phyloP scores from a whole-genome alignment of 2,329 filamentous ascomycete genomes.

The Cylindrodendrum hubeiense region DNA sequence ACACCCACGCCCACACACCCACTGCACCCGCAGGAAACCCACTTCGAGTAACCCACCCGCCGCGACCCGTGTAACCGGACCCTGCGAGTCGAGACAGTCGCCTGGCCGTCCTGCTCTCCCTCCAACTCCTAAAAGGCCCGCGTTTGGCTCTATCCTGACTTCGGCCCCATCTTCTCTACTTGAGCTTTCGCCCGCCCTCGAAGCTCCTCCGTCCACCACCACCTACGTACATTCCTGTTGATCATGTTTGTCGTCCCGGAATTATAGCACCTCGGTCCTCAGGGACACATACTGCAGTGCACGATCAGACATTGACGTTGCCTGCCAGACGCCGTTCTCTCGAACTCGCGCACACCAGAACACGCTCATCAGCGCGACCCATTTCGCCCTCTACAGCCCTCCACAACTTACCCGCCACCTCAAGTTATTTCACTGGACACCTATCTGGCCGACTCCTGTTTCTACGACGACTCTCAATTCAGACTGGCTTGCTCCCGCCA shows the following conservation, averaged over 20 bases:
- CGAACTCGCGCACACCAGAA: neutral
- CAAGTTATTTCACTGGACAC: conserved; percentile 5
- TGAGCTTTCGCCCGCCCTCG: conserved; percentile 22
- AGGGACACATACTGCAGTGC: conserved; percentile 47
- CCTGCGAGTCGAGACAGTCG: conserved; percentile 38
- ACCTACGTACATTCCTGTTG: conserved; percentile 36
- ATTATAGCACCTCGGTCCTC: conserved; percentile 55
- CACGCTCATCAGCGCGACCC: neutral
- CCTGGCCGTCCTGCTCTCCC: conserved; percentile 34
- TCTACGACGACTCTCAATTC: conserved; percentile 8
- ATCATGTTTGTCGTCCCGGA: conserved; percentile 49
- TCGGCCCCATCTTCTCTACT: conserved; percentile 35
- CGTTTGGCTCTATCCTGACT: conserved; percentile 37
- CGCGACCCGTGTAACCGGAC: conserved; percentile 38
- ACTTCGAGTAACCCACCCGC: conserved; percentile 32
- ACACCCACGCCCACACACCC: conserved; percentile 25
- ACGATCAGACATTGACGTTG: conserved; percentile 17
- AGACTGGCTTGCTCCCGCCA: conserved; percentile 4
- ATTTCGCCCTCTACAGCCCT: neutral
- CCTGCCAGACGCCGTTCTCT: conserved; percentile 15
- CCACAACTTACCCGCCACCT: neutral
- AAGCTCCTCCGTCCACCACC: conserved; percentile 28
- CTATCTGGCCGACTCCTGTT: conserved; percentile 19
- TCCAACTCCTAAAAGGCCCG: conserved; percentile 44
- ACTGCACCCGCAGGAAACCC: conserved; percentile 32